These are phyloP conservation scores for Verruconis gallopava DNA, from an alignment of 2,329 filamentous ascomycete species.

Conservation along the genomic window DNA sequence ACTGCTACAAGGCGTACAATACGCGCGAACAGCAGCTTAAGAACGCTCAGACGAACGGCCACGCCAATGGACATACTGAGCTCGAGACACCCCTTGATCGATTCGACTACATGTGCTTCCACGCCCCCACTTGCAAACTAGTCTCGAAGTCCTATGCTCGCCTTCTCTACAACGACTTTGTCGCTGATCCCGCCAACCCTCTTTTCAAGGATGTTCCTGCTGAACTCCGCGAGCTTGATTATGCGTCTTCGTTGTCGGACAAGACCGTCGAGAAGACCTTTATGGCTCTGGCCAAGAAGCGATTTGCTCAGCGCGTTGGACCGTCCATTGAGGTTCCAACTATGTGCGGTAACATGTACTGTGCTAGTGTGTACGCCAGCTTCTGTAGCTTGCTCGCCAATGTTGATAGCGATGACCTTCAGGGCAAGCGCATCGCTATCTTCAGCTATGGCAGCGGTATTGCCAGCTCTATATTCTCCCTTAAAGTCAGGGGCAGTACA, in stretches of 20 bases:
- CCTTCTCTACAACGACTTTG: slow-evolving; percentile 40
- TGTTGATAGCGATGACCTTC: slow-evolving; percentile 30
- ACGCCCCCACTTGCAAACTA: slow-evolving; percentile 41
- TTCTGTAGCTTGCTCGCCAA: slow-evolving; percentile 36
- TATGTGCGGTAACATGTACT: slow-evolving; percentile 44
- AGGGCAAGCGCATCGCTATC: slow-evolving; percentile 38
- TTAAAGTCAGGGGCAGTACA: slow-evolving; percentile 34
- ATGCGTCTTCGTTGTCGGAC: slow-evolving; percentile 35
- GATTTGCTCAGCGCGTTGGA: slow-evolving; percentile 36
- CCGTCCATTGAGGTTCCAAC: slow-evolving; percentile 37
- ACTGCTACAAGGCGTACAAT: slow-evolving; percentile 42
- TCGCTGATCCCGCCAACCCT: slow-evolving; percentile 32
- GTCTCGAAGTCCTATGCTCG: slow-evolving; percentile 42
- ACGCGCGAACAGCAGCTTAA: slow-evolving; percentile 34
- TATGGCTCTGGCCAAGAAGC: slow-evolving; percentile 39
- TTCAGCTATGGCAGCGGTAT: slow-evolving; percentile 42
- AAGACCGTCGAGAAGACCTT: slow-evolving; percentile 42
- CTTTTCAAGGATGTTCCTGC: slow-evolving; percentile 37
- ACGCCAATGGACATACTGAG: slow-evolving; percentile 15
- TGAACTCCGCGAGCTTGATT: slow-evolving; percentile 33
- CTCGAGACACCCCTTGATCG: slow-evolving; percentile 36
- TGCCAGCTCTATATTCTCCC: slow-evolving; percentile 37
- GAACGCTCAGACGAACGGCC: slow-evolving; percentile 18
- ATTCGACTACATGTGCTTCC: slow-evolving; percentile 43
- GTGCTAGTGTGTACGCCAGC: slow-evolving; percentile 38